phyloP scores from a whole-genome alignment of 2,329 filamentous ascomycete species.

The Trichophyton mentagrophytes region DNA sequence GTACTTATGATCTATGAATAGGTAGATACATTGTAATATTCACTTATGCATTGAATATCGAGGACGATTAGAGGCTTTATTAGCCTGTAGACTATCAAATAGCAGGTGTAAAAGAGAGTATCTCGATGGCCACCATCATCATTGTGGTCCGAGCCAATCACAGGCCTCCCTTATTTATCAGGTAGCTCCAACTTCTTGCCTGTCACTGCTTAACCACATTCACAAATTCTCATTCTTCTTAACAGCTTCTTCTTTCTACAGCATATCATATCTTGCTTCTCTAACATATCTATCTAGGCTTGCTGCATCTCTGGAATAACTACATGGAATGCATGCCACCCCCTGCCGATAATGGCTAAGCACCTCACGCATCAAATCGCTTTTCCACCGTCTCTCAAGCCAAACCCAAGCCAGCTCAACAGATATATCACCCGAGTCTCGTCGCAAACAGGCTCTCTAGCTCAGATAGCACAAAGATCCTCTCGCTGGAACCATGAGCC shows the following conservation, averaged over 20 bases:
- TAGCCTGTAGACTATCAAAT: neutral
- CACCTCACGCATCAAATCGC: neutral
- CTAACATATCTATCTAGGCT: neutral
- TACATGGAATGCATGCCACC: neutral
- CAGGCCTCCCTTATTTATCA: neutral
- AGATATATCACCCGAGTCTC: neutral
- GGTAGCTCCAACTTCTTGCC: neutral
- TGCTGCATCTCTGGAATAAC: neutral
- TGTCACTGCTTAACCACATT: neutral
- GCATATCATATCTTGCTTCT: neutral
- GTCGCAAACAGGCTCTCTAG: neutral
- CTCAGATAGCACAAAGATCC: neutral
- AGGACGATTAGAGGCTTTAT: neutral
- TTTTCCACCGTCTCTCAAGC: neutral
- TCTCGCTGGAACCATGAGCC: neutral
- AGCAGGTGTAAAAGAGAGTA: neutral
- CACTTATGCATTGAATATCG: neutral
- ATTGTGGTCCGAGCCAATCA: neutral
- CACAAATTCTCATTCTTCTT: neutral
- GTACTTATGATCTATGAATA: neutral
- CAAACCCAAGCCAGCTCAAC: neutral
- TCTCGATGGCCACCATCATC: neutral
- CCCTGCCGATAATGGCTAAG: conserved; percentile 2
- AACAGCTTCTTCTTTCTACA: neutral
- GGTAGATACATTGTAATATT: neutral